Base-by-base conservation (phyloP, 2,329 filamentous ascomycete genomes). In the Monilinia vaccinii-corymbosi region DNA sequence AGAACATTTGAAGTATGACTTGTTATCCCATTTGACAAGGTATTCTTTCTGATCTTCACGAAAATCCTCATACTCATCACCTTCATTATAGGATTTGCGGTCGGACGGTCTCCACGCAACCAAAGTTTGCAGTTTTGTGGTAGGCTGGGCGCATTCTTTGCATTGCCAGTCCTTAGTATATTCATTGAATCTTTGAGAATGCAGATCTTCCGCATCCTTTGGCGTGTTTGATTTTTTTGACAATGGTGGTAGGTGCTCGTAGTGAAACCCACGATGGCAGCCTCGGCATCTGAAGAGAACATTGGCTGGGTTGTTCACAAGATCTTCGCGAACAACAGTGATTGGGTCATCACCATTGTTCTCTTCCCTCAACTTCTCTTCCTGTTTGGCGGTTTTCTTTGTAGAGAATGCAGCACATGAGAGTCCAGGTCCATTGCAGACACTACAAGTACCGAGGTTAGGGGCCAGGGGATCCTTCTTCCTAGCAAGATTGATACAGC, bases 41-140 rank as follows among this genome's bases (percentile, higher is more conserved):
- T 97, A 99, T 66, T 97, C 91, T 65, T 92, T 92, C n/a, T 88
- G 79, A 58, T 91, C 87, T 69, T 94, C 87, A 13, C 75, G 73
- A n/a, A 89, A 75, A 57, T 81, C 75, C 32, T 83, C 75, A 51
- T 79, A 78, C 1, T 76, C 75, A 56, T 79, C 76, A 2, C 80
- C 82, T 4, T 77, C 70, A 16, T 75, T 72, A 66, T 87, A 86
- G 1, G 73, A 74, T 14, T 83, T 77, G 28, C 81, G 75, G 66
- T 88, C 76, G 0, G 77, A 72, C 0, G 91, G 91, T 61, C 93
- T 85, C 94, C 94, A 99, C 16, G 93, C 91, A 57, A 97, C 86
- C 7, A 99, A 74, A n/a, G 79, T 78, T 60, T 88, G 82, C 18
- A 96, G 83, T 68, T 92, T 92, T 28, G 80, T 76, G 8, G 80